Percentiles rank a stretch among this genome's conserved stretches.
Conservation (phyloP, 208 protist genomes). For the Balamuthia mandrillaris region DNA sequence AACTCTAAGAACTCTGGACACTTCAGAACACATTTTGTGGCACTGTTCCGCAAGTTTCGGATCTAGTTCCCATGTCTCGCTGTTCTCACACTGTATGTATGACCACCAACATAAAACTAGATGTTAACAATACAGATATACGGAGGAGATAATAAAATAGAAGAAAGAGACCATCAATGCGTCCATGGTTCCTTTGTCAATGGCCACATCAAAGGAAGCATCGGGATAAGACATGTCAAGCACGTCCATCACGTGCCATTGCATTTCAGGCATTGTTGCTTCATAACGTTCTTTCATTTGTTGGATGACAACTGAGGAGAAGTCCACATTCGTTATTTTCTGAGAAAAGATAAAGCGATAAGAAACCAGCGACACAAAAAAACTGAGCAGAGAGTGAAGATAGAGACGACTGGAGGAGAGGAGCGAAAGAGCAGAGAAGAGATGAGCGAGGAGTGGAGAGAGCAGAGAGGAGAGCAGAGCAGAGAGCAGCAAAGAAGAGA, state of each 20-base stretch:
- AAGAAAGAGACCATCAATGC: neutral
- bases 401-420: too few species aligned
- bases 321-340: constrained; percentile 47
- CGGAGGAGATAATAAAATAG: neutral
- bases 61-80: constrained; percentile 21
- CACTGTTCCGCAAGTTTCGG: constrained; percentile 5
- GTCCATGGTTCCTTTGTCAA: constrained; percentile 42
- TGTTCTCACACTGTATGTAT: constrained; percentile 13
- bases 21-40: constrained; percentile 23
- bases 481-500: too few species aligned
- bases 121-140: neutral
- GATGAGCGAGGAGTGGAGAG: too few species aligned
- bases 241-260: constrained; percentile 44
- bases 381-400: too few species aligned
- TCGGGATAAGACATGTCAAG: constrained; percentile 22
- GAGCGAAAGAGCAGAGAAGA: too few species aligned
- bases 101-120: neutral
- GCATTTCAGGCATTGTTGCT: neutral
- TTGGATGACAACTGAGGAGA: constrained; percentile 31
- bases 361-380: too few species aligned
- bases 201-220: constrained; percentile 39
- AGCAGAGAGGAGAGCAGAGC: too few species aligned
- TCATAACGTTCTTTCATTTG: constrained; percentile 23
- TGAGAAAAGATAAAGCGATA: too few species aligned
- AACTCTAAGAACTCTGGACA: neutral